Base-by-base conservation (phyloP, 441 rosid genomes). In the Corymbia calophylla region DNA sequence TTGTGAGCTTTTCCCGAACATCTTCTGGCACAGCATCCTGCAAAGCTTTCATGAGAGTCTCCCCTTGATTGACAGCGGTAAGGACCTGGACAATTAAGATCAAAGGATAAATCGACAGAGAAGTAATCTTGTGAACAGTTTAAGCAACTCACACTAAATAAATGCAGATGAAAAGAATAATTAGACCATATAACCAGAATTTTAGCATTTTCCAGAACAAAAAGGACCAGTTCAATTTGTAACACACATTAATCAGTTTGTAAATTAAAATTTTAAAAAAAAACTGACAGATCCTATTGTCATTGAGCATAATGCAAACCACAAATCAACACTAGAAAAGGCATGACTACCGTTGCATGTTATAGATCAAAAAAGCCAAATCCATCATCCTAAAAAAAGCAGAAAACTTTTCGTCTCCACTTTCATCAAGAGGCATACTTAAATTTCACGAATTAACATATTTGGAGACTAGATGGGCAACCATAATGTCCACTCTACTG, bases 1-100 rank as follows among this genome's bases (percentile, higher is more conserved):
- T 88, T 84, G 95, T 96, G 86, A 98, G 97, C 92, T 95, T 98
- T 91, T 56, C 99, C 68, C 97, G 96, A 93, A 97, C 99, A 48
- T 98, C 99, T 93, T 96, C 99, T 18, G 99, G 99, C 88, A 98
- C 98, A 56, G 97, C 99, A 93, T 95, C 96, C 94, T 98, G 94
- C 94, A 98, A 93, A 88, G 99, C 99, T 89, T 90, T 94, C 93
- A 97, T 82, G 89, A 98, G 68, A 44, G 99, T 94, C 94, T 96
- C 98, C 91, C 99, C 99, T 94, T 94, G 97, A 92, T 93, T 93
- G 53, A 98, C 96, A 91, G 98, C 99, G 93, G 93, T 93, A 92
- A 97, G 93, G 88, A 97, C 98, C 99, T 98, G 94, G 89, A 94
- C 91, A 92, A 77, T 87, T 89, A 89, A 90, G 87, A 88, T 47